These are phyloP conservation scores for Komagataella kurtzmanii DNA, from an alignment of 805 yeast species.

Conservation along the genomic window DNA sequence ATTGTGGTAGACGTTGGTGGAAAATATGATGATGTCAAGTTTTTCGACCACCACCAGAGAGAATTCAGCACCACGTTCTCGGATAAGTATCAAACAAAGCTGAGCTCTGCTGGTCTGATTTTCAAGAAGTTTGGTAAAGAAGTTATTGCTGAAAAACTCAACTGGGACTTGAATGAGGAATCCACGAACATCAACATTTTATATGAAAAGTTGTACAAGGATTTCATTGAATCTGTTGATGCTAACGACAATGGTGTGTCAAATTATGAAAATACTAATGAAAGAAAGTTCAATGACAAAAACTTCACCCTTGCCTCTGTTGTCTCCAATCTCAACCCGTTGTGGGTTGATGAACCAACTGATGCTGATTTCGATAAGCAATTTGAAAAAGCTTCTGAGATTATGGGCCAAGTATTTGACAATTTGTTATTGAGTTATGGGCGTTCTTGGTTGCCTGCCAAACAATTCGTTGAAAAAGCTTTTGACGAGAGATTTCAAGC, in stretches of 20 bases:
- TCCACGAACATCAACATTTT: constrained; percentile 42
- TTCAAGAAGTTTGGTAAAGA: constrained; percentile 78
- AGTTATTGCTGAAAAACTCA: constrained; percentile 41
- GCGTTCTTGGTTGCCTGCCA: constrained; percentile 85
- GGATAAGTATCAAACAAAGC: constrained; percentile 51
- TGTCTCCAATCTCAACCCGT: constrained; percentile 71
- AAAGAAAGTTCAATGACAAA: constrained; percentile 56
- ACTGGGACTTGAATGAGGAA: constrained; percentile 20
- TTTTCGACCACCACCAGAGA: constrained; percentile 93
- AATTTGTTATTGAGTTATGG: constrained; percentile 60
- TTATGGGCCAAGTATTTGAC: constrained; percentile 76
- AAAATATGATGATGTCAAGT: constrained; percentile 72
- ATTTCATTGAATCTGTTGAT: constrained; percentile 82
- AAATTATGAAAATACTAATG: constrained; percentile 43
- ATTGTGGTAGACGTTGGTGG: constrained; percentile 95
- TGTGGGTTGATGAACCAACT: constrained; percentile 61
- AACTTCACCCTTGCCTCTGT: constrained; percentile 68
- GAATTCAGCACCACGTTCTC: constrained; percentile 73
- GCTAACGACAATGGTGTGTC: constrained; percentile 93
- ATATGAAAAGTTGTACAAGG: constrained; percentile 68
- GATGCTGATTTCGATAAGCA: constrained; percentile 54
- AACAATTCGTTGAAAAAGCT: constrained; percentile 60
- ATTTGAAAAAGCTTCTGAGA: constrained; percentile 56
- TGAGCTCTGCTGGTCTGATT: constrained; percentile 88
- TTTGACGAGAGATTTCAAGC: constrained; percentile 44